A percentile compares a stretch with the other conserved stretches of the same genome.
phyloP scores from a whole-genome alignment of 2,329 filamentous ascomycete species.

The Septoria linicola region DNA sequence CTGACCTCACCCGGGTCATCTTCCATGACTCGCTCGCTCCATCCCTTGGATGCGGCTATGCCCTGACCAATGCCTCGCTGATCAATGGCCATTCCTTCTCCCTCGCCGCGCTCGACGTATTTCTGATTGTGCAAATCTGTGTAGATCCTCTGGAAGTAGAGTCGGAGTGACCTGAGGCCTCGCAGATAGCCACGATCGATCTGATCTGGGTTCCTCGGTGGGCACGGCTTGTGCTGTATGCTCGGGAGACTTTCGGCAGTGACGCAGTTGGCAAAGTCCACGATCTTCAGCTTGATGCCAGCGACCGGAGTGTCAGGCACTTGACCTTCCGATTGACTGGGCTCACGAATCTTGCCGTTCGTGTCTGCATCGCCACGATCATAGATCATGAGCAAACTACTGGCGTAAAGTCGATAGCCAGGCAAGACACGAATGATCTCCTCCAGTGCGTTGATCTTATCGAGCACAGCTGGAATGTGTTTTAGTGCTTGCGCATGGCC shows the following conservation, averaged over 20 bases:
- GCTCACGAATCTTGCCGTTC: slow-evolving; percentile 41
- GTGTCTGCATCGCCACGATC: slow-evolving; percentile 70
- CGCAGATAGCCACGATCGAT: slow-evolving; percentile 88
- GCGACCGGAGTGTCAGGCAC: slow-evolving; percentile 20
- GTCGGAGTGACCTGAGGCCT: slow-evolving; percentile 72
- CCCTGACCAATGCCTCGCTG: slow-evolving; percentile 29
- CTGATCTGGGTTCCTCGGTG: slow-evolving; percentile 74
- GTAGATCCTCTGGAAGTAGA: slow-evolving; percentile 86
- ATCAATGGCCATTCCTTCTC: slow-evolving; percentile 39
- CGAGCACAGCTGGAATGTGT: slow-evolving; percentile 83
- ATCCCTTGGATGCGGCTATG: slow-evolving; percentile 28
- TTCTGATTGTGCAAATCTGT: slow-evolving; percentile 59
- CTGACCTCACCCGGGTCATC: slow-evolving; percentile 27
- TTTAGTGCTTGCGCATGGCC: slow-evolving; percentile 75
- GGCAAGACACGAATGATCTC: slow-evolving; percentile 75
- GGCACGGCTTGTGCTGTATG: slow-evolving; percentile 55
- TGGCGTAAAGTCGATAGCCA: slow-evolving; percentile 92
- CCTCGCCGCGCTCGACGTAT: slow-evolving; percentile 37
- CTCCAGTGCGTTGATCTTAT: slow-evolving; percentile 80
- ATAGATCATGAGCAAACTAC: slow-evolving; percentile 91
- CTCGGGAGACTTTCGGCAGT: slow-evolving; percentile 74
- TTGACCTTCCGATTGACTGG: background rate
- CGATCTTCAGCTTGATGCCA: slow-evolving; percentile 86
- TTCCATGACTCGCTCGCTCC: slow-evolving; percentile 24
- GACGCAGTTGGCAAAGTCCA: slow-evolving; percentile 97